Percentiles rank a stretch among this genome's conserved stretches.
These are phyloP conservation scores for Fusarium sp. DNA, from an alignment of 2,329 filamentous ascomycete species.

Conservation along the genomic window DNA sequence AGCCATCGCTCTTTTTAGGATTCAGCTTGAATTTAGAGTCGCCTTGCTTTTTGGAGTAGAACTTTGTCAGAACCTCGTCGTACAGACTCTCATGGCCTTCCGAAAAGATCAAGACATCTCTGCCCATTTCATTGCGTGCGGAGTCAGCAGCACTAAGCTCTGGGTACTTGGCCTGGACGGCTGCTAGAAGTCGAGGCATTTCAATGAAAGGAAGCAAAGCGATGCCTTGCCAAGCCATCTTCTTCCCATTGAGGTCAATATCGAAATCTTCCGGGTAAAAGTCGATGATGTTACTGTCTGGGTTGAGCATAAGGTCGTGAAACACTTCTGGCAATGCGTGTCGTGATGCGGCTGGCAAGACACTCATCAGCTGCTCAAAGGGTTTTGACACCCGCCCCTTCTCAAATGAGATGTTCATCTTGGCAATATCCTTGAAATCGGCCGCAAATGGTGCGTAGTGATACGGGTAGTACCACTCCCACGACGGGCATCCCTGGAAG, in stretches of 20 bases:
- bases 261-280: conserved; percentile 97
- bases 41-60: conserved; percentile 91
- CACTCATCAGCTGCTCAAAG: conserved; percentile 98
- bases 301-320: conserved; percentile 88
- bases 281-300: conserved; percentile 92
- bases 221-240: conserved; percentile 98
- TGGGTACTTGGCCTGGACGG: conserved; percentile 86
- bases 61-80: conserved; percentile 83
- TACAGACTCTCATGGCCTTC: conserved; percentile 85
- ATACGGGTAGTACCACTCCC: conserved; percentile 99
- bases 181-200: conserved; percentile 83
- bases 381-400: conserved; percentile 89
- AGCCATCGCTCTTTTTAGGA: conserved; percentile 78
- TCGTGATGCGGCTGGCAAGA: conserved; percentile 91
- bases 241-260: conserved; percentile 96
- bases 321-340: conserved; percentile 91
- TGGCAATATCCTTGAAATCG: conserved; percentile 87
- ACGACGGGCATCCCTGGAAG: conserved; percentile 97
- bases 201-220: conserved; percentile 96
- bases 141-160: conserved; percentile 81
- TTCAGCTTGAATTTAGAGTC: conserved; percentile 77
- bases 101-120: conserved; percentile 85
- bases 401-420: conserved; percentile 84
- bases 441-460: conserved; percentile 98
- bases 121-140: conserved; percentile 82